Conservation (phyloP, 129 eudicot genomes). For the Tagetes erecta region DNA sequence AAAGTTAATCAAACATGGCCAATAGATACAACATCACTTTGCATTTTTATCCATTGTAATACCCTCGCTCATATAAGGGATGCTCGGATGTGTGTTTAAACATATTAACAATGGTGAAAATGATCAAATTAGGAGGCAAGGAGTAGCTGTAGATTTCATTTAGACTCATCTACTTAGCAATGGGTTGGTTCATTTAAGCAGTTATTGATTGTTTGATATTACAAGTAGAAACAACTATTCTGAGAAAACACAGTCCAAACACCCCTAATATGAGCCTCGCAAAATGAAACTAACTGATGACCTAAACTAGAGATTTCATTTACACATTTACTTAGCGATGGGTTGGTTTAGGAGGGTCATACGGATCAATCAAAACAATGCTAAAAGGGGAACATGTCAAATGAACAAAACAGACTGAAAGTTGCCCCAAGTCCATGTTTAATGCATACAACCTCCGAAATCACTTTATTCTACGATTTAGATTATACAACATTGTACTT, state of each 20-base stretch:
- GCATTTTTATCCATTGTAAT: not conserved
- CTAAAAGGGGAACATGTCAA: not conserved
- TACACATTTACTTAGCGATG: not conserved
- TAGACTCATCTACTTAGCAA: too few relatives aligned
- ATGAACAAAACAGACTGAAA: not conserved
- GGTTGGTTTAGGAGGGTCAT: not conserved
- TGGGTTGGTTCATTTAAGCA: not conserved
- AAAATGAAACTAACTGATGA: not conserved
- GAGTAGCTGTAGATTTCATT: not conserved
- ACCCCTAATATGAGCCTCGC: not conserved
- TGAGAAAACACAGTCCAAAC: not conserved
- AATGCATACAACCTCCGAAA: not conserved
- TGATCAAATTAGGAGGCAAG: not conserved
- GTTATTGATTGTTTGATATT: not conserved
- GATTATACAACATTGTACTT: not conserved
- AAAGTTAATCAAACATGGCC: slow-evolving; percentile 4
- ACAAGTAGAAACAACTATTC: not conserved
- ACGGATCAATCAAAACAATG: not conserved
- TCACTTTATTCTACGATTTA: not conserved
- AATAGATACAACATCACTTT: not conserved
- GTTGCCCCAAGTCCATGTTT: not conserved
- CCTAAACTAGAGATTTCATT: not conserved
- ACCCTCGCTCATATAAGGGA: not conserved
- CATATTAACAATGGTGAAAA: not conserved
- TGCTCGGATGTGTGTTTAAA: not conserved